Evolutionary conservation across 1,284 basidiomycete genomes (phyloP).

Genomic region (Ustilago trichophora): DNA sequence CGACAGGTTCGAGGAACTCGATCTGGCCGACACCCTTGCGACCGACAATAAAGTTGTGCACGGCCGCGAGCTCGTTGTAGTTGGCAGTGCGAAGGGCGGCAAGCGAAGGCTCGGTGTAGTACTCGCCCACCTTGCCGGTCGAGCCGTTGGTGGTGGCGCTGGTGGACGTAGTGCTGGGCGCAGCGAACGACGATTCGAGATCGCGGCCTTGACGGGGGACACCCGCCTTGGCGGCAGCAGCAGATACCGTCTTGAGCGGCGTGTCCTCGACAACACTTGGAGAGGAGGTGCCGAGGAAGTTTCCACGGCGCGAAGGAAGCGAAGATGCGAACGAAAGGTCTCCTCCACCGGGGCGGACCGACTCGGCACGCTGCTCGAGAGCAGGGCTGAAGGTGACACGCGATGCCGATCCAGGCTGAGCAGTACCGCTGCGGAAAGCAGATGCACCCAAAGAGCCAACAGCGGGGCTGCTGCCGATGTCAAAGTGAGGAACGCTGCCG

Average conservation of each 20-base stretch:
- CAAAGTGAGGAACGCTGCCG: slow-evolving; percentile 45
- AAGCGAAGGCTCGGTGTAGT: slow-evolving; percentile 59
- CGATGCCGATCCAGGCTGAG: slow-evolving; percentile 35
- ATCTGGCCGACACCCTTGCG: slow-evolving; percentile 90
- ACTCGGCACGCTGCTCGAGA: slow-evolving; percentile 48
- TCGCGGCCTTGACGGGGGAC: slow-evolving; percentile 43
- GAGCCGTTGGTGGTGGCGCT: slow-evolving; percentile 19
- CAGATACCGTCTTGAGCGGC: slow-evolving; percentile 45
- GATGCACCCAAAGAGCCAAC: slow-evolving; percentile 33
- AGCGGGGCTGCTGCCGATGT: slow-evolving; percentile 32
- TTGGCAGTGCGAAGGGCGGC: slow-evolving; percentile 52
- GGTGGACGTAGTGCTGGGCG: slow-evolving; percentile 10
- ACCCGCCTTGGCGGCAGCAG: slow-evolving; percentile 32
- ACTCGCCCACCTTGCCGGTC: slow-evolving; percentile 49
- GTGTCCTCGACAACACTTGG: slow-evolving; percentile 39
- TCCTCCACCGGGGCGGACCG: slow-evolving; percentile 42
- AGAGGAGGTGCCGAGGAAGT: slow-evolving; percentile 32
- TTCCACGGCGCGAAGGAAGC: slow-evolving; percentile 45
- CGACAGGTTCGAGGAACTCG: slow-evolving; percentile 84
- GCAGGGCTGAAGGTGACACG: slow-evolving; percentile 60
- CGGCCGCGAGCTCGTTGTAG: slow-evolving; percentile 73
- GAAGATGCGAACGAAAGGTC: slow-evolving; percentile 53
- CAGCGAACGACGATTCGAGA: slow-evolving; percentile 44
- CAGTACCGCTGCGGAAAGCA: slow-evolving; percentile 45
- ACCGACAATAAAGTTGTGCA: slow-evolving; percentile 81